A percentile compares a stretch with the other conserved stretches of the same genome.
phyloP scores from a whole-genome alignment of 2,329 filamentous ascomycete genomes.

The Arthrocladium fulminans region DNA sequence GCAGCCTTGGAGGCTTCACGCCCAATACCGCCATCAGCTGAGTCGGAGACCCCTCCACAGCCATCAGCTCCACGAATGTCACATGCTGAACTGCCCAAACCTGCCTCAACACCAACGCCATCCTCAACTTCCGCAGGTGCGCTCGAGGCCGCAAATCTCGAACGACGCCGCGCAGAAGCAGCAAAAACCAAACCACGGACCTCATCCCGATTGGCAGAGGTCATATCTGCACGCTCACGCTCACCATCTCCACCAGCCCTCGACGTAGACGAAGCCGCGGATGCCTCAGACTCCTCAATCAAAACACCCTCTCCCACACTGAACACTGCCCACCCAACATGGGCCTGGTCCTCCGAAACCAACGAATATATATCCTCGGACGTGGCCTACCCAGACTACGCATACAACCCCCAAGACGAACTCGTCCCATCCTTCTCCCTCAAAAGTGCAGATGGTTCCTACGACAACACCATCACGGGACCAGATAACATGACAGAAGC shows the following conservation, averaged over 20 bases:
- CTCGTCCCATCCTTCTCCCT: conserved; percentile 6
- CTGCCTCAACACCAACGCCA: background rate
- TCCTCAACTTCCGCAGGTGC: background rate
- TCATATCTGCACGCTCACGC: conserved; percentile 5
- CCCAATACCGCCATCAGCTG: background rate
- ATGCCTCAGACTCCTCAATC: conserved; percentile 1
- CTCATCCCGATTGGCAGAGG: conserved; percentile 7
- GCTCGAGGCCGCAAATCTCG: conserved; percentile 7
- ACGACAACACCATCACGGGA: conserved; percentile 5
- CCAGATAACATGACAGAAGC: conserved; percentile 7
- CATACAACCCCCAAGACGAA: conserved; percentile 3
- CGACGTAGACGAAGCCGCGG: background rate
- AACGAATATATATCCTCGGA: conserved; percentile 7
- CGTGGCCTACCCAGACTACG: conserved; percentile 1
- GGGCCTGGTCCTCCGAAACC: conserved; percentile 5
- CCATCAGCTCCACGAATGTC: conserved; percentile 9
- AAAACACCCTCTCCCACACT: conserved; percentile 5
- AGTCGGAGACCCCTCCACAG: background rate
- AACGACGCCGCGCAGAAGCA: conserved; percentile 6
- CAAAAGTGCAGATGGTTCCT: background rate
- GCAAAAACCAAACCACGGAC: conserved; percentile 7
- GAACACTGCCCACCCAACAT: background rate
- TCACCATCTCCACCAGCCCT: conserved; percentile 7
- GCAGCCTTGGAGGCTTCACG: background rate
- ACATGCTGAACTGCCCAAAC: conserved; percentile 10